Base-by-base conservation (phyloP, 2,329 filamentous ascomycete species). In the Colletotrichum gloeosporioides region DNA sequence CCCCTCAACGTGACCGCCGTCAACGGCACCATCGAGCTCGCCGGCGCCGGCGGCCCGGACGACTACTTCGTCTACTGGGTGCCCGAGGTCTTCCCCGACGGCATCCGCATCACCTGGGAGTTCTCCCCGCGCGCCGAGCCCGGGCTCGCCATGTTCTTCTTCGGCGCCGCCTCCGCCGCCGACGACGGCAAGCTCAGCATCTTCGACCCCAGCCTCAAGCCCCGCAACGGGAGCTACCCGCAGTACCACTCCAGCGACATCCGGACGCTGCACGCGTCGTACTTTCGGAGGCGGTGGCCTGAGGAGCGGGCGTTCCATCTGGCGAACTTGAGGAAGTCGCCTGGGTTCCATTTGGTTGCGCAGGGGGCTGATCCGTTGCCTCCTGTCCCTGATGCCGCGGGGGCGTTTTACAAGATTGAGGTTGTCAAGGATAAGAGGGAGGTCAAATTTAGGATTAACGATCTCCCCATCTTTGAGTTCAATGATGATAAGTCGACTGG, bases 71-170 rank as follows among this genome's bases (percentile, higher is more conserved):
- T 82, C 39, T 82, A 81, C 69, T 83, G 82, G 82, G 77, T 81
- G 16, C 82, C 82, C 10, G 80, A 83, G 70, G 76, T 82, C 15
- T 83, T 83, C 69, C 81, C 81, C 12, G 80, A 82, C 65, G 78
- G 78, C 32, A 82, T 83, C 65, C 81, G 82, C 63, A 79, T 83
- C 44, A 81, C 79, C 6, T 83, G 81, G 82, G 82, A 83, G 8
- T 83, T 83, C 73, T 80, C 79, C 10, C 80, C 82, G 4, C 77
- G 79, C 55, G 75, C 79, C 44, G 82, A 83, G 72, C 82, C 82
- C 4, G 82, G 82, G 6, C 79, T 83, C 9, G 82, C 82, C 55
- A 83, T 83, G 80, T 80, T 83, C 77, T 83, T 83, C 78, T 83
- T 83, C 75, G 82, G 81, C 66, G 82, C 81, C 31, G 78, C 80